A percentile compares a stretch with the other conserved stretches of the same genome.
Evolutionary conservation across 2,329 filamentous ascomycete species (phyloP).

Genomic region (Penicillium glabrum): DNA sequence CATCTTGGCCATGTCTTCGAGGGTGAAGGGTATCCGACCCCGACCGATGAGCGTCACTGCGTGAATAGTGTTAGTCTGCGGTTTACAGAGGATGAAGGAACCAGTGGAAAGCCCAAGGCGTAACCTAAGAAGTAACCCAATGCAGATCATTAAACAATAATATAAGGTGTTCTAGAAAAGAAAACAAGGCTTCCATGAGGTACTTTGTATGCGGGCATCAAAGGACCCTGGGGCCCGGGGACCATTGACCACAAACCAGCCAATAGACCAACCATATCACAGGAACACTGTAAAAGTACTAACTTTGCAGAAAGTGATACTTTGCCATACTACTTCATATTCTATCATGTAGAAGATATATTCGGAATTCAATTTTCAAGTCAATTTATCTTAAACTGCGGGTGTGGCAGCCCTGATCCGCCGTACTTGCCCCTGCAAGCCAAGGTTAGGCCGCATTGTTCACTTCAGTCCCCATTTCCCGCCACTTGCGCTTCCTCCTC

Average conservation of each 20-base stretch:
- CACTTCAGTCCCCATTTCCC: constrained; percentile 15
- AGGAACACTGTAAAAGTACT: background rate
- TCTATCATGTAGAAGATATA: background rate
- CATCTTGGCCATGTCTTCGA: constrained; percentile 91
- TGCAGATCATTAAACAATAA: background rate
- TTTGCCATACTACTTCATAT: background rate
- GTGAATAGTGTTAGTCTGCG: constrained; percentile 91
- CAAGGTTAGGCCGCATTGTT: constrained; percentile 26
- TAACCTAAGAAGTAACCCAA: constrained; percentile 17
- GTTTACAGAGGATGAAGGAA: constrained; percentile 65
- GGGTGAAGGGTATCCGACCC: constrained; percentile 78
- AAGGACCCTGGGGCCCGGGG: background rate
- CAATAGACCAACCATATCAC: background rate
- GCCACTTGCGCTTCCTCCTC: constrained; percentile 28
- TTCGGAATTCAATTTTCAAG: background rate
- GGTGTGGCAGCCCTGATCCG: constrained; percentile 18
- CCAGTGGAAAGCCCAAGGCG: constrained; percentile 29
- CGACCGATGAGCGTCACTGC: constrained; percentile 94
- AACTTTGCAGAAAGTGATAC: background rate
- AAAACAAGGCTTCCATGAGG: background rate
- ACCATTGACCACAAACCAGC: background rate
- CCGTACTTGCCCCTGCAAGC: constrained; percentile 22
- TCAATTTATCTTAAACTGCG: constrained; percentile 20
- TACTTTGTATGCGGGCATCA: background rate
- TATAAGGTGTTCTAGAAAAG: constrained; percentile 6